These are phyloP conservation scores for Pythium rhizo-oryzae DNA, from an alignment of 352 stramenopile species.

Conservation along the genomic window DNA sequence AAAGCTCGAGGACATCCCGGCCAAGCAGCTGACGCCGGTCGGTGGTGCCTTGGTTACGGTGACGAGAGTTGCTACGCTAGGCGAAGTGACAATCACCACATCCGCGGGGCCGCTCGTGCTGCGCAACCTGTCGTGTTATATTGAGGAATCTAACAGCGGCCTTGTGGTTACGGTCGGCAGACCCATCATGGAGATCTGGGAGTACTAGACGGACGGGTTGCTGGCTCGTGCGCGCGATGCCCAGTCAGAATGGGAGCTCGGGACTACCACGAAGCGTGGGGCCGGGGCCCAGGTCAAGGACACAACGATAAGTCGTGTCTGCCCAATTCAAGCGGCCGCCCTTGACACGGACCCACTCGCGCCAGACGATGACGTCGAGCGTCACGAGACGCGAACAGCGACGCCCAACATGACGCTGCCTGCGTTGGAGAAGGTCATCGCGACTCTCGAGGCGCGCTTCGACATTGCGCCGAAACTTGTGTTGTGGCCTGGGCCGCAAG, in stretches of 20 bases:
- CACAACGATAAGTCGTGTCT: conserved; percentile 1
- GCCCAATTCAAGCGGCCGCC: background rate
- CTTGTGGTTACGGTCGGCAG: conserved; percentile 12
- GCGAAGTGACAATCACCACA: conserved; percentile 8
- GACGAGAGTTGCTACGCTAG: no score
- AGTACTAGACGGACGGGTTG: conserved; percentile 17
- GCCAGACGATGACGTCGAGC: background rate
- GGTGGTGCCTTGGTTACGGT: no score
- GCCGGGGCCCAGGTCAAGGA: background rate
- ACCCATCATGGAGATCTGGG: conserved; percentile 18
- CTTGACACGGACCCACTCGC: background rate
- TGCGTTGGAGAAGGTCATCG: background rate
- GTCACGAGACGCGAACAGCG: conserved; percentile 4
- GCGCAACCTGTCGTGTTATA: conserved; percentile 2
- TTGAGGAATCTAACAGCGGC: background rate
- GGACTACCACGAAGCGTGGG: background rate
- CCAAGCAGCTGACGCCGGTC: no score
- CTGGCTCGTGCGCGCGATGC: background rate
- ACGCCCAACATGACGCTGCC: background rate
- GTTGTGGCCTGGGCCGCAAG: background rate
- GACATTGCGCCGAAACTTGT: background rate
- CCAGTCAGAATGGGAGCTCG: conserved; percentile 4
- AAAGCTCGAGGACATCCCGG: no score
- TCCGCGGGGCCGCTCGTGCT: conserved; percentile 19
- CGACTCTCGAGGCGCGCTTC: background rate